Base-by-base conservation (phyloP, 257 asterid genomes). In the Primulina tabacum region DNA sequence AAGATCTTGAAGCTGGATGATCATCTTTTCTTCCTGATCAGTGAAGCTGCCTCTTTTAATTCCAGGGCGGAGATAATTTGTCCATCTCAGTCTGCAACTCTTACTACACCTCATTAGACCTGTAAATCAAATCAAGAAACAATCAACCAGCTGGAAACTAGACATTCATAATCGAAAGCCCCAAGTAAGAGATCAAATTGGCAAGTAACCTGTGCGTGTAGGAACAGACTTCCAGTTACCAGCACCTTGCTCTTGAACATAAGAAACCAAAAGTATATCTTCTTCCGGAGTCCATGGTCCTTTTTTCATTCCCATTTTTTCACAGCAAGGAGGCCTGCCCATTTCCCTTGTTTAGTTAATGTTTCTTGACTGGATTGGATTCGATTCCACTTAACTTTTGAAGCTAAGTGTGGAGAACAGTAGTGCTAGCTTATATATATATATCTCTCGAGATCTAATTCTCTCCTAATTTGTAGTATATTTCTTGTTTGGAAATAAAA, bases 251-350 rank as follows among this genome's bases (percentile, higher is more conserved):
- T 90, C 86, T 77, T 92, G 97, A 80, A 92, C 90, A 79, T 82
- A 88, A 6, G 93, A 84, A 6, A 90, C 97, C 43, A 92, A 65
- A 83, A 88, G 76, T 30, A 90, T 86, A 74, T 92, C 98, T 77
- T 92, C 97, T 77, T 92, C 97, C 14, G 98, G 98, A 61, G 98
- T 90, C 98, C 98, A 92, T 57, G 97, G 95, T 18, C 98, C 98
- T 75, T 92, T 92, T 79, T 92, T 92, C 32, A 92, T 93, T 0
- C 95, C 97, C 17, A 72, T 68, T 73, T 88, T 92, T 53, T 88
- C 98, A 81, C 95, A 88, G 79, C 98, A 90, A 69, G 98, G 98
- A 7, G 97, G 96, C 77, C 98, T 84, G 12, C 98, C 98, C 98
- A 92, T 92, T 33, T 28, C 30, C 30, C 30, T 28, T 28, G 30